These are phyloP conservation scores for Gossypium ekmanianum DNA, from an alignment of 345 rosid species.

Conservation along the genomic window DNA sequence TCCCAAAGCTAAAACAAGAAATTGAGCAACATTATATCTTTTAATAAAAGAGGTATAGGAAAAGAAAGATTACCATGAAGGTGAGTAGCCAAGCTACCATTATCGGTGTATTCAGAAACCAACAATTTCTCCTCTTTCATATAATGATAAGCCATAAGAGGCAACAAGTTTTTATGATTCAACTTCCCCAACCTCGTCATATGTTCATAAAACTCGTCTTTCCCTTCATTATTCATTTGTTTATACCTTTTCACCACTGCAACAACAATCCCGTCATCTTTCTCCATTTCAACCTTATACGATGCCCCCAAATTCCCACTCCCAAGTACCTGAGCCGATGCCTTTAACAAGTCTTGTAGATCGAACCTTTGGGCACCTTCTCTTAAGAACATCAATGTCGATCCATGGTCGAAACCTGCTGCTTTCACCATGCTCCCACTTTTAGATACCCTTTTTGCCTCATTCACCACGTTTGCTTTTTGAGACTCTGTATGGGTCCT, in stretches of 20 bases:
- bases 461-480: no score
- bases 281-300: not conserved
- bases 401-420: not conserved
- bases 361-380: not conserved
- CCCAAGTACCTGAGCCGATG: not conserved
- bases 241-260: constrained; percentile 65
- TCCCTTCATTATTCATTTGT: constrained; percentile 60
- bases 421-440: not conserved
- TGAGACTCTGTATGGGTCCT: not conserved
- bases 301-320: not conserved
- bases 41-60: not conserved
- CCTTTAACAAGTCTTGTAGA: not conserved
- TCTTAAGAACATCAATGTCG: not conserved
- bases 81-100: constrained; percentile 65
- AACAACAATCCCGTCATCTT: not conserved
- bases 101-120: constrained; percentile 44
- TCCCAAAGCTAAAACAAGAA: no score
- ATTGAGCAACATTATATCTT: no score
- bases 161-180: constrained; percentile 54
- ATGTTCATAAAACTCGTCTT: constrained; percentile 66
- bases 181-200: constrained; percentile 59
- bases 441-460: no score
- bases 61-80: constrained; percentile 46
- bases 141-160: constrained; percentile 55
- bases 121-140: constrained; percentile 72